Evolutionary conservation across 192 early-diverging fungal genomes (phyloP).

Genomic region (Backusella tuberculispora): DNA sequence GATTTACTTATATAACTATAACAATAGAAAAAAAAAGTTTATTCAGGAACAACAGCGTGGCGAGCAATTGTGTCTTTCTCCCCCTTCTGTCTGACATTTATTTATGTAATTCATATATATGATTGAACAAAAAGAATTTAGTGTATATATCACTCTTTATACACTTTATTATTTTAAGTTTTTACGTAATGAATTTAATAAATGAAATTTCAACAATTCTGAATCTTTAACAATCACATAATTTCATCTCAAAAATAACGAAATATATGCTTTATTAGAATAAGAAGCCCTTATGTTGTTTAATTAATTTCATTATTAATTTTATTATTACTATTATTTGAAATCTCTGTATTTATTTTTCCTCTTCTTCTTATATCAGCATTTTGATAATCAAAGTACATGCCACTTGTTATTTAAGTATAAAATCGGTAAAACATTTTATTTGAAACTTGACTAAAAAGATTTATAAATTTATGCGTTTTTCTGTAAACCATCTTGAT

Average conservation of each 20-base stretch:
- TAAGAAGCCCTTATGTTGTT: neutral
- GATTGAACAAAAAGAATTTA: too few relatives aligned
- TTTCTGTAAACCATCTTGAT: neutral
- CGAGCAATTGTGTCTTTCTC: too few relatives aligned
- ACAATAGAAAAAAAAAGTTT: too few relatives aligned
- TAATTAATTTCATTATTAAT: conserved; percentile 3
- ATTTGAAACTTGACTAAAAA: conserved; percentile 3
- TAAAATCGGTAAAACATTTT: neutral
- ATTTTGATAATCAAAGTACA: neutral
- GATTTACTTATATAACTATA: too few relatives aligned
- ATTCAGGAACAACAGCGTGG: too few relatives aligned
- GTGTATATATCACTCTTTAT: too few relatives aligned
- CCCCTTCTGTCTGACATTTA: too few relatives aligned
- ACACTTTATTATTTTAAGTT: too few relatives aligned
- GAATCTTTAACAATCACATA: neutral
- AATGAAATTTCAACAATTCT: neutral
- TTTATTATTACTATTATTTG: too few relatives aligned
- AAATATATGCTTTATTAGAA: neutral
- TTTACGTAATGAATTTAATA: too few relatives aligned
- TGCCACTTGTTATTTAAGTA: neutral
- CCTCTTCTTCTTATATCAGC: neutral
- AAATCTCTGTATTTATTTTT: neutral
- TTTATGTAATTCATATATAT: too few relatives aligned
- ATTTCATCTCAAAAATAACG: neutral
- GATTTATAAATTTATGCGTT: neutral